These are phyloP conservation scores for Cyclotella baltica DNA, from an alignment of 108 stramenopile species.

Conservation along the genomic window DNA sequence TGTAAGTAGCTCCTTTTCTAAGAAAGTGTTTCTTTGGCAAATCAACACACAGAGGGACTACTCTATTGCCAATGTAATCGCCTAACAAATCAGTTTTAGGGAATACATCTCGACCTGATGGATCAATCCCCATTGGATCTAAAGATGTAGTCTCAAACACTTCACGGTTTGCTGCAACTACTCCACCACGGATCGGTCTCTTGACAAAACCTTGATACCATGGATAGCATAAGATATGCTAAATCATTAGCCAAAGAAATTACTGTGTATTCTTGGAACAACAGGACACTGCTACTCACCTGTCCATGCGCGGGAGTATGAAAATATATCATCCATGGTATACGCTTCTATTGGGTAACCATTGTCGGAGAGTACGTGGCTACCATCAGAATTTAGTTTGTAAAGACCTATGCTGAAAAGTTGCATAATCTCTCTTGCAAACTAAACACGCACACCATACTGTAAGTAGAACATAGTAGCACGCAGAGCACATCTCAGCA, in stretches of 20 bases:
- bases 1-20: conserved; percentile 41
- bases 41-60: conserved; percentile 54
- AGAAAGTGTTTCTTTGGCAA: conserved; percentile 53
- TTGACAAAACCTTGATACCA: not conserved
- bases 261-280: no score
- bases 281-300: no score
- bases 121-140: conserved; percentile 34
- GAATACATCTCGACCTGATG: conserved; percentile 35
- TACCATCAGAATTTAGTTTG: conserved; percentile 61
- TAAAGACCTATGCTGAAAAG: conserved; percentile 65
- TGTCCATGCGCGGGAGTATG: conserved; percentile 50
- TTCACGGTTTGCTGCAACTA: conserved; percentile 3
- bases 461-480: not conserved
- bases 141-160: conserved; percentile 22
- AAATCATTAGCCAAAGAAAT: no score
- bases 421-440: conserved; percentile 70
- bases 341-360: conserved; percentile 51
- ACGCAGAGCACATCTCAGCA: not conserved
- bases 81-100: conserved; percentile 49
- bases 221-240: not conserved
- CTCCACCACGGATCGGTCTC: conserved; percentile 23
- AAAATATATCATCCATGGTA: conserved; percentile 54
- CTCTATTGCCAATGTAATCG: conserved; percentile 55
- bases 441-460: conserved; percentile 45
- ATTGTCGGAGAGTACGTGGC: conserved; percentile 33